Base-by-base conservation (phyloP, 2,329 filamentous ascomycete species). In the Hypoxylon rubiginosum region DNA sequence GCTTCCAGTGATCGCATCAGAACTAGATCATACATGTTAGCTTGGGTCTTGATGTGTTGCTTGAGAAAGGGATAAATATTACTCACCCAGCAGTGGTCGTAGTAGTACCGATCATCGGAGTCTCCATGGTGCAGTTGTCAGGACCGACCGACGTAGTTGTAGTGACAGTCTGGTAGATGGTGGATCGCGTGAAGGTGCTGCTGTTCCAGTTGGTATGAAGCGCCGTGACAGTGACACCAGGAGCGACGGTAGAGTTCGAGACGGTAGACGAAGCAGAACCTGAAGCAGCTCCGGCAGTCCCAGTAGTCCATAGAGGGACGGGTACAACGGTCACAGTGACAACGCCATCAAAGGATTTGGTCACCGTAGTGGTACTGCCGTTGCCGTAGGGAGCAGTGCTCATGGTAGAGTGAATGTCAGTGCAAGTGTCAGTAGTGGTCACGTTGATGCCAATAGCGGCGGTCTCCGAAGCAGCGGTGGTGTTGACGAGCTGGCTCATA, bases 51-150 rank as follows among this genome's bases (percentile, higher is more conserved):
- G 6, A 45, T 26, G 46, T 28, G 15, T 26, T 4, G 8, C n/a
- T 43, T 1, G 24, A n/a, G 28, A 17, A 43, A 30, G 46, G 11
- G 21, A 24, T 3, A 7, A 49, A 11, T 48, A 17, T 52, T 51
- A 64, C 67, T 24, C 64, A 69, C 67, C 57, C 54, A 54, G 45
- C 46, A 39, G 67, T 67, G 10, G 57, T 56, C n/a, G 28, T 10
- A 4, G 28, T 10, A 4, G 15, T 13, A 2, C 21, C 26, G 17
- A 36, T 51, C 49, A 58, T 34, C 2, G 59, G 58, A 8, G 43
- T 17, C 26, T 6, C 19, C 9, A n/a, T 10, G 28, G 60, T 69
- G 51, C 66, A 66, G 50, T 64, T 67, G 13, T 56, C 63, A 5
- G 30, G n/a, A 39, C 41, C 34, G 2, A 54, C 34, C 3, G 34